Evolutionary conservation across 108 stramenopile species (phyloP), one percentile per base, ranked within the genome.

Genomic region (Fragilaria radians): DNA sequence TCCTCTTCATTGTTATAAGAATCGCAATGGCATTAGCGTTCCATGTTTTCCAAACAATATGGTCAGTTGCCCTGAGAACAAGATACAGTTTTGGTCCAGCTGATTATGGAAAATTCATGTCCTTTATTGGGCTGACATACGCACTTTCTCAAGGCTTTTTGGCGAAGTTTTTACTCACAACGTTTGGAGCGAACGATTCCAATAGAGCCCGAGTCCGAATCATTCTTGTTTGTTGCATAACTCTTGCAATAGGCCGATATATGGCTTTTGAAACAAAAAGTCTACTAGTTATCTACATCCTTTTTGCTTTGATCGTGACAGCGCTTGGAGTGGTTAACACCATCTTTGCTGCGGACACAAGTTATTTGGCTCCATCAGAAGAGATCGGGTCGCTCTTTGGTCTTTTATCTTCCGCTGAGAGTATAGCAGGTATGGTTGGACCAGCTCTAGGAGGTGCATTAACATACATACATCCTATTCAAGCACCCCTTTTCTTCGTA

Each of bases 11-110:
- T 47, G 32, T 59, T 1, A 52, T 79, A 19, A 66, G 89, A 26
- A 28, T 83, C 0, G 71, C 71, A 57, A 87, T 89, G 89, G 70
- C 79, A 17, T 63, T 94, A 1, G 77, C 88, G 2, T 91, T 85
- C 65, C 86, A 91, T 56, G 75, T 91, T 53, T 94, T 85, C 72
- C 76, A 85, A 45, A 86, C 88, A 5, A 82, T 88, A 36, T 91
- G 88, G 88, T 76, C 83, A 2, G 72, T 73, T 26, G 85, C 84
- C 2, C 73, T 91, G 59, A 80, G 78, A 52, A 57, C 67, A 18
- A 74, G 86, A 26, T 91, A 90, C 48, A 26, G 82, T 11, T 94
- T 94, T 65, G 85, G 88, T 1, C 87, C 88, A 17, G 57, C 53
- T 7, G 80, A 91, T 7, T 85, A 91, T 57, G 88, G 87, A 5